phyloP scores from a whole-genome alignment of 441 rosid species.

The Arabidopsis lyrata region DNA sequence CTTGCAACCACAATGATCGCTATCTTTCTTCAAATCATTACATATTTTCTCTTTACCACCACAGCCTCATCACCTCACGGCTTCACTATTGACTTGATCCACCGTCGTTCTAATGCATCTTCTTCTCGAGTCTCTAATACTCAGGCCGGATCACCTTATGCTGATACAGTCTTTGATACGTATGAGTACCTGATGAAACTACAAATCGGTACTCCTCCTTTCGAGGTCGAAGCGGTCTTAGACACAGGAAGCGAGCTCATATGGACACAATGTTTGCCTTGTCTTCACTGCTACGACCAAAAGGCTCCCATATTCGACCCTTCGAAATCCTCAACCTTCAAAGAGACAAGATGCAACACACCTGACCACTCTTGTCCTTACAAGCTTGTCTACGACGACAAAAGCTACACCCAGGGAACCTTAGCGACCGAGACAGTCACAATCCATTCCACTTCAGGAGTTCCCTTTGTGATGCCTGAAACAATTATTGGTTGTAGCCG shows the following conservation, averaged over 20 bases:
- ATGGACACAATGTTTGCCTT: slow-evolving; percentile 35
- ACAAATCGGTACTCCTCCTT: slow-evolving; percentile 34
- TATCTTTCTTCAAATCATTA: slow-evolving; percentile 14
- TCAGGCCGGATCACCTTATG: too few species aligned
- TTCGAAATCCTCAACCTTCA: slow-evolving; percentile 36
- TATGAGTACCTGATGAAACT: slow-evolving; percentile 30
- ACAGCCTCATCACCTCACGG: too few species aligned
- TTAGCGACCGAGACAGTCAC: slow-evolving; percentile 21
- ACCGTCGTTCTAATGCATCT: too few species aligned
- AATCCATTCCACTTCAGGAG: slow-evolving; percentile 20
- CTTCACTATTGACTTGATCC: too few species aligned
- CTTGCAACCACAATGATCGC: neutral
- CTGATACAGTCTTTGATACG: too few species aligned
- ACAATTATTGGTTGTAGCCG: slow-evolving; percentile 21
- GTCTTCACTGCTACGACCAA: slow-evolving; percentile 33
- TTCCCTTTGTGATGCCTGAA: slow-evolving; percentile 27
- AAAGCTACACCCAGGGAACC: slow-evolving; percentile 1
- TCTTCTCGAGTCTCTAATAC: too few species aligned
- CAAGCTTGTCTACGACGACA: neutral
- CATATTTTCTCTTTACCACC: neutral
- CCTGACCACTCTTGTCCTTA: slow-evolving; percentile 7
- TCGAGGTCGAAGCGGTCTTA: slow-evolving; percentile 6
- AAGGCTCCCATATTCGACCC: slow-evolving; percentile 27
- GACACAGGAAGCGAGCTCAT: slow-evolving; percentile 30
- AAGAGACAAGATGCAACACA: neutral